phyloP scores from a whole-genome alignment of 306 rosid species.

The Cyclanthera cordifolia region DNA sequence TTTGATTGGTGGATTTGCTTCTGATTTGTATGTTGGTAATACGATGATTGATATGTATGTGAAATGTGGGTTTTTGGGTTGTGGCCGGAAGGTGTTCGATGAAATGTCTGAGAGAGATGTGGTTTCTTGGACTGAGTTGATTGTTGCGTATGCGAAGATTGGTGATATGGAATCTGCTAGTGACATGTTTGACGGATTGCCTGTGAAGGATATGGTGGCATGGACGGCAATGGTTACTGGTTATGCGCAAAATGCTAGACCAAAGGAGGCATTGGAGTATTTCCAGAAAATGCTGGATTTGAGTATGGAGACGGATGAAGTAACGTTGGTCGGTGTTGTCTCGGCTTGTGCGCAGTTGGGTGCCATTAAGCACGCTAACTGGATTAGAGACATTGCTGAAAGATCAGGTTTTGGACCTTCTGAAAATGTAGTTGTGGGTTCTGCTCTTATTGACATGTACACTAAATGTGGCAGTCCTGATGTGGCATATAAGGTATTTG shows the following conservation, averaged over 20 bases:
- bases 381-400: constrained; percentile 54
- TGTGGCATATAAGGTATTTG: constrained; percentile 49
- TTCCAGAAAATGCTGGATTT: constrained; percentile 32
- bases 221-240: constrained; percentile 85
- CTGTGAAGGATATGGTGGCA: constrained; percentile 58
- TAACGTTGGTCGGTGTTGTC: constrained; percentile 51
- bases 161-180: constrained; percentile 52
- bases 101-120: constrained; percentile 72
- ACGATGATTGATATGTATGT: constrained; percentile 61
- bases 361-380: constrained; percentile 33
- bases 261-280: constrained; percentile 45
- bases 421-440: constrained; percentile 63
- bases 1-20: constrained; percentile 48
- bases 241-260: constrained; percentile 64
- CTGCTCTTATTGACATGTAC: constrained; percentile 71
- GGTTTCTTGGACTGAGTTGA: constrained; percentile 68
- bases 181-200: constrained; percentile 49
- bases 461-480: constrained; percentile 64
- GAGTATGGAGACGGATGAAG: constrained; percentile 44
- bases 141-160: constrained; percentile 44
- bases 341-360: constrained; percentile 82
- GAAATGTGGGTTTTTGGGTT: constrained; percentile 37
- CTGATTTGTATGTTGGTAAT: constrained; percentile 60
- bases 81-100: constrained; percentile 57
- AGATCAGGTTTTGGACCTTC: constrained; percentile 32